Base-by-base conservation (phyloP, 73 alveolate genomes). In the Paramecium primaurelia region DNA sequence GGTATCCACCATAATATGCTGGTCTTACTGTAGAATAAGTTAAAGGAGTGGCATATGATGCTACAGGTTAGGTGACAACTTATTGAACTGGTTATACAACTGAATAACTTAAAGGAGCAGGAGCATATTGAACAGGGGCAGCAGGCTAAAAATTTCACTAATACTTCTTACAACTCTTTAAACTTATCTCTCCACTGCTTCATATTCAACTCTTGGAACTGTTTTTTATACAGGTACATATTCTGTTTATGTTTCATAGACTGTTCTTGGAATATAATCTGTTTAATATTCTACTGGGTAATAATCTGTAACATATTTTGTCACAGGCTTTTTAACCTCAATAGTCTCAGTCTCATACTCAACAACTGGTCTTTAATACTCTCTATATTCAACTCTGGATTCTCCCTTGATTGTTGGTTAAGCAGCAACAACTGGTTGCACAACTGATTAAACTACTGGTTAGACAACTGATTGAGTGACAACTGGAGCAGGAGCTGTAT, bases 221-320 rank as follows among this genome's bases (percentile, higher is more conserved):
- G 91, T 80, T 47, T 80, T 80, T 42, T 40, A 26, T 44, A 80
- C 91, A 26, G 91, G 91, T 26, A 80, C 91, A 47, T 80, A 80
- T 80, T 80, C 91, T n/a, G 91, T 80, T 42, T 80, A 80, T 42
- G 71, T 42, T 26, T 80, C 91, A 47, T 80, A 80, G 26, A 80
- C 91, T 20, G 91, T 80, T 49, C 91, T 80, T 20, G 91, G 91
- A 28, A 80, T 80, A n/a, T 80, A 80, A 3, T 80, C 91, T 20
- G 91, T 80, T 36, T 80, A 47, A 80, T 80, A 80, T 80, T 80
- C 91, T 2, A 80, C 91, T 16, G 91, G 91, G 58, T 80, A 80
- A 64, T 80, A 80, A 26, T 80, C 91, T 45, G 91, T 80, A 28
- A 80, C 91, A 49, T 80, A 45, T 49, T 80, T 80, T 8, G 91